Evolutionary conservation across 2,329 filamentous ascomycete species (phyloP), one percentile per base, ranked within the genome.

Genomic region (Xylaria sp.): DNA sequence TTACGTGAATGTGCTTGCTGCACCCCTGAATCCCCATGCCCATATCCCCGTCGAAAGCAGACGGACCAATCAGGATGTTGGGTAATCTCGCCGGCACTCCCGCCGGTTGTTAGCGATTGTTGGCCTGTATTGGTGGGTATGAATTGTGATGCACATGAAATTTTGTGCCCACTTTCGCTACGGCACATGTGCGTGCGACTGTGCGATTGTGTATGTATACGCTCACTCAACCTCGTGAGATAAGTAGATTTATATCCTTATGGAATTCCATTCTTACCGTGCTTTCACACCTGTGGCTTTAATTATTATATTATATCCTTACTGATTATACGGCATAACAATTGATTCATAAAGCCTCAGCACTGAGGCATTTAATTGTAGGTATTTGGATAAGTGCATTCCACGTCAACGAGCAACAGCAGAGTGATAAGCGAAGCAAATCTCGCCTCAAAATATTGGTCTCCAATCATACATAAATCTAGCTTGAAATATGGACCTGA

Each of bases 61-160:
- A 16, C n/a, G 6, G n/a, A 35, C 47, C 63, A 65, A 65, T 65
- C 9, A 44, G 32, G 27, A 18, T 47, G 25, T 53, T 60, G 54
- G 23, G 6, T 65, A 57, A 65, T 65, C 54, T 65, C 55, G 54
- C n/a, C 9, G 35, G 54, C 16, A 27, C 54, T 40, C 40, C 32
- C 54, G 5, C 54, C 54, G 5, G 54, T 2, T 42, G n/a, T 18
- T 47, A 5, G 18, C 18, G 6, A 18, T 9, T 21, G 6, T 42
- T 5, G 40, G n/a, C n/a, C n/a, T n/a, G n/a, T n/a, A n/a, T 42
- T 18, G 18, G 42, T 47, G 42, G 54, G 13, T 32, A 40, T 16
- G 16, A 42, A 42, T 42, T 13, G 16, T 58, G 25, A 42, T 57
- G 54, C 40, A 44, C 21, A n/a, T 44, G 16, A 53, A 32, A 53